Percentiles rank a stretch among this genome's conserved stretches.
These are phyloP conservation scores for Debaryomyces maramus DNA, from an alignment of 805 yeast genomes.

Conservation along the genomic window DNA sequence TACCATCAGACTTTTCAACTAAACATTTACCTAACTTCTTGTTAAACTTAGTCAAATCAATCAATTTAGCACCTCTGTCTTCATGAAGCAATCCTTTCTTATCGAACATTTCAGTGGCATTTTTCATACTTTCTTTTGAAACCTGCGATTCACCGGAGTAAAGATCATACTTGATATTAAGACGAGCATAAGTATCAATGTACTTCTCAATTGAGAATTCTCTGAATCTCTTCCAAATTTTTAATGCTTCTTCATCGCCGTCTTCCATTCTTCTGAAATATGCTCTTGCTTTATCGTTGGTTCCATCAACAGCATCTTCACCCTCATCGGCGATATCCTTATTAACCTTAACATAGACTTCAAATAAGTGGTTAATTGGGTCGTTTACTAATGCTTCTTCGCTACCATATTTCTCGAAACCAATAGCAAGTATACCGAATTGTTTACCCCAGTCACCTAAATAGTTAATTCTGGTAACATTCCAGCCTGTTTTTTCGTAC, in stretches of 20 bases:
- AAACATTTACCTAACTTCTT: slow-evolving; percentile 92
- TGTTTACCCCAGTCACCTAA: slow-evolving; percentile 99
- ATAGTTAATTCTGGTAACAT: slow-evolving; percentile 90
- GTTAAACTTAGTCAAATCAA: slow-evolving; percentile 80
- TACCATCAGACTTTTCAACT: slow-evolving; percentile 93
- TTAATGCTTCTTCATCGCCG: slow-evolving; percentile 79
- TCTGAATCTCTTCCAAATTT: slow-evolving; percentile 84
- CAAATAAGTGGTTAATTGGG: slow-evolving; percentile 93
- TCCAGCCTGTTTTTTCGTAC: slow-evolving; percentile 88
- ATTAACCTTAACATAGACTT: slow-evolving; percentile 88
- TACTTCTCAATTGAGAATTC: slow-evolving; percentile 87
- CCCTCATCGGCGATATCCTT: slow-evolving; percentile 68
- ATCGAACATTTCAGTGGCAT: slow-evolving; percentile 60
- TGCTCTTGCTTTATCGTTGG: slow-evolving; percentile 81
- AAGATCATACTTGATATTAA: slow-evolving; percentile 82
- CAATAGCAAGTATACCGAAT: slow-evolving; percentile 93
- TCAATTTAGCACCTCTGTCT: slow-evolving; percentile 87
- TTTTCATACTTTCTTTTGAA: slow-evolving; percentile 65
- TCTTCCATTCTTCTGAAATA: slow-evolving; percentile 91
- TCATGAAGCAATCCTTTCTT: slow-evolving; percentile 73
- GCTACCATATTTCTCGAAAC: slow-evolving; percentile 81
- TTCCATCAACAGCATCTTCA: slow-evolving; percentile 44
- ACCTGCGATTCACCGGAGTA: slow-evolving; percentile 98
- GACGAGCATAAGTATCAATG: slow-evolving; percentile 83
- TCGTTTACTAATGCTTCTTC: slow-evolving; percentile 69